These are phyloP conservation scores for Pseudogymnoascus sp. DNA, from an alignment of 2,329 filamentous ascomycete species.

Conservation along the genomic window DNA sequence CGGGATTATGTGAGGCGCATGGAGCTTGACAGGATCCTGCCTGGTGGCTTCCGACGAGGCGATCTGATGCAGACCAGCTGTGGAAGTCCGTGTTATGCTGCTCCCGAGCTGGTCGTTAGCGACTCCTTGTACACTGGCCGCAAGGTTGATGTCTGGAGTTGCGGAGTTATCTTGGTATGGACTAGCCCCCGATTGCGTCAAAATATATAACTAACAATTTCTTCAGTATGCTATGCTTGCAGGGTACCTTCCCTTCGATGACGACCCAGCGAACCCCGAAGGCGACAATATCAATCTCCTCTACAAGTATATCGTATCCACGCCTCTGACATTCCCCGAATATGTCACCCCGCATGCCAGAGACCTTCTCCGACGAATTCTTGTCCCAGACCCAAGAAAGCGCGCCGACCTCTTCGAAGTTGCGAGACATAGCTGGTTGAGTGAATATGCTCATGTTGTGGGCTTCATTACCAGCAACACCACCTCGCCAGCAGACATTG, in stretches of 20 bases:
- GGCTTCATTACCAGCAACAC: constrained; percentile 95
- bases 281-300: constrained; percentile 98
- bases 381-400: constrained; percentile 91
- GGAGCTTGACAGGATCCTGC: constrained; percentile 72
- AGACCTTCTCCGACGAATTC: constrained; percentile 83
- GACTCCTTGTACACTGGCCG: constrained; percentile 95
- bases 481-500: constrained; percentile 77
- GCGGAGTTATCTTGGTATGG: constrained; percentile 92
- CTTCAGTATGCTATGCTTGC: constrained; percentile 93
- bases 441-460: constrained; percentile 93
- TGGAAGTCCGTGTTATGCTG: constrained; percentile 95
- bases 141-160: constrained; percentile 99
- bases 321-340: constrained; percentile 94
- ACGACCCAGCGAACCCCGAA: constrained; percentile 95
- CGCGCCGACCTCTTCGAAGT: constrained; percentile 96
- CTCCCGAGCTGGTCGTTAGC: constrained; percentile 92
- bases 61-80: constrained; percentile 99
- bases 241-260: constrained; percentile 94
- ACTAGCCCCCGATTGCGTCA: neutral
- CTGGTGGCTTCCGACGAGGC: constrained; percentile 71
- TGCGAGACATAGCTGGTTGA: constrained; percentile 94
- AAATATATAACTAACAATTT: constrained; percentile 21
- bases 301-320: constrained; percentile 99
- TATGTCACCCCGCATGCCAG: constrained; percentile 96
- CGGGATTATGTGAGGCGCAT: constrained; percentile 80